Evolutionary conservation across 2,329 filamentous ascomycete species (phyloP).

Genomic region (Elsinoe ampelina): DNA sequence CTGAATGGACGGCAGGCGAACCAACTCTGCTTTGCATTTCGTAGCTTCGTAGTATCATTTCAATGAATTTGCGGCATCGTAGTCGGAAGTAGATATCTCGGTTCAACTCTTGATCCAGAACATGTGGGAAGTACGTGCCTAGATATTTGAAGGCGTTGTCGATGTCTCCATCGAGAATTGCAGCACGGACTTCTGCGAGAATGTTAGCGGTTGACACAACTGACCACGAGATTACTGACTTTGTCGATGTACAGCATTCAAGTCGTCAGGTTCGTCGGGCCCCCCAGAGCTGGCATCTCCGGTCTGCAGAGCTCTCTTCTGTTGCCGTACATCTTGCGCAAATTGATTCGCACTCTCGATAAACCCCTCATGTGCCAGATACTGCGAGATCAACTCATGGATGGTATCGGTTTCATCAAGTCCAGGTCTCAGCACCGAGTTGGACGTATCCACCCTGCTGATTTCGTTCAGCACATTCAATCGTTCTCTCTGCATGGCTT

Average conservation of each 20-base stretch:
- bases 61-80: constrained; percentile 84
- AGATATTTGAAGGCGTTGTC: constrained; percentile 81
- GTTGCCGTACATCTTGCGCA: constrained; percentile 65
- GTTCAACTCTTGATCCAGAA: constrained; percentile 59
- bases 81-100: constrained; percentile 80
- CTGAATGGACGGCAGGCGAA: constrained; percentile 15
- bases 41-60: constrained; percentile 74
- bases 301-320: constrained; percentile 54
- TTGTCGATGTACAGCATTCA: constrained; percentile 79
- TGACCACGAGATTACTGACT: constrained; percentile 44
- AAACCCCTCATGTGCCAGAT: constrained; percentile 89
- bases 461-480: constrained; percentile 53
- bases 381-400: constrained; percentile 76
- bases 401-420: constrained; percentile 68
- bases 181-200: constrained; percentile 64
- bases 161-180: constrained; percentile 85
- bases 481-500: constrained; percentile 47
- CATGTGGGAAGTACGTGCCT: constrained; percentile 65
- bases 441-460: constrained; percentile 38
- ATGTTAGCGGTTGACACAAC: constrained; percentile 11
- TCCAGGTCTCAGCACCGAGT: constrained; percentile 52
- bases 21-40: constrained; percentile 42
- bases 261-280: constrained; percentile 58
- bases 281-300: constrained; percentile 20
- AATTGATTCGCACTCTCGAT: constrained; percentile 88